Evolutionary conservation across 2,329 filamentous ascomycete genomes (phyloP).

Genomic region (Elsinoe australis): DNA sequence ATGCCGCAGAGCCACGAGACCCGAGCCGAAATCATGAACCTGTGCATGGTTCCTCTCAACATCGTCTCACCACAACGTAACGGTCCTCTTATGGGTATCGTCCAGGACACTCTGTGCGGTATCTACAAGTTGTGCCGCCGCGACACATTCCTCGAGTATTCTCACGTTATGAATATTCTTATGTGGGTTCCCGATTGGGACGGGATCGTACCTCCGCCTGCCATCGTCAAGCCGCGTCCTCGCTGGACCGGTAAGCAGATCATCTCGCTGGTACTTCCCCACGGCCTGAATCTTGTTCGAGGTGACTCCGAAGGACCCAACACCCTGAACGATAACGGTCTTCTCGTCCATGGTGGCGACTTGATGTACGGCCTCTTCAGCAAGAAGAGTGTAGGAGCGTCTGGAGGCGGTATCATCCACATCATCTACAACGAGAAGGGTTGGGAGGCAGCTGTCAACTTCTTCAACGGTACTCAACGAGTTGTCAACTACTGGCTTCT

Average conservation of each 20-base stretch:
- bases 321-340: slow-evolving; percentile 65
- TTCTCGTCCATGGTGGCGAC: slow-evolving; percentile 79
- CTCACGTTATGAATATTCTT: slow-evolving; percentile 92
- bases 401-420: slow-evolving; percentile 84
- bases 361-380: slow-evolving; percentile 83
- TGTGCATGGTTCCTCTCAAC: slow-evolving; percentile 96
- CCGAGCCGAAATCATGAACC: slow-evolving; percentile 82
- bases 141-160: slow-evolving; percentile 82
- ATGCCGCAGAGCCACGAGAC: slow-evolving; percentile 97
- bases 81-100: slow-evolving; percentile 97
- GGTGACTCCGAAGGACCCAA: slow-evolving; percentile 45
- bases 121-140: slow-evolving; percentile 94
- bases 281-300: slow-evolving; percentile 70
- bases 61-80: slow-evolving; percentile 98
- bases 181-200: slow-evolving; percentile 98
- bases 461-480: slow-evolving; percentile 91
- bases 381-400: slow-evolving; percentile 91
- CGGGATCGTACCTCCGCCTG: slow-evolving; percentile 82
- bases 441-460: slow-evolving; percentile 75
- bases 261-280: slow-evolving; percentile 83
- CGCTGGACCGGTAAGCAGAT: slow-evolving; percentile 99
- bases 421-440: slow-evolving; percentile 95
- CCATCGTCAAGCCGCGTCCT: slow-evolving; percentile 86
- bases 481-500: slow-evolving; percentile 97
- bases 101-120: slow-evolving; percentile 93